Evolutionary conservation across 2,329 filamentous ascomycete species (phyloP), one percentile per base, ranked within the genome.

Genomic region (Fusarium beomiforme): DNA sequence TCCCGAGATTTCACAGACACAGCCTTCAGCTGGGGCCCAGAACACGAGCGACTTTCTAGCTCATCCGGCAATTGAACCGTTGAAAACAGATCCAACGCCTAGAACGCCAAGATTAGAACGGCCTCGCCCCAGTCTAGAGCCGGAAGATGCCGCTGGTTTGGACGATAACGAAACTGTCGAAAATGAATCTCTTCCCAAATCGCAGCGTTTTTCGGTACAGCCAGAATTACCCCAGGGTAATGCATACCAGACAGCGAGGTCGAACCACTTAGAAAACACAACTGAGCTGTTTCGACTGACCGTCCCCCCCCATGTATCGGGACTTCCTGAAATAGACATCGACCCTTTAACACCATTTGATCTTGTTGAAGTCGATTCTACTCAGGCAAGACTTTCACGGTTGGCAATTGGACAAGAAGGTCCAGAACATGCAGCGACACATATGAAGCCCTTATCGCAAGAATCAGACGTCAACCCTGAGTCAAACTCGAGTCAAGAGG

Each of bases 51-150:
- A 57, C 23, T 71, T 60, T 19, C 33, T 55, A 33, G 60, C 51
- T n/a, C 71, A 73, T 56, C 71, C 71, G 16, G 71, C 71, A 21
- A 34, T 73, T 36, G 56, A 67, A 19, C 70, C 70, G 12, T 31
- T 73, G 21, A 53, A 53, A 17, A 26, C 59, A 42, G 54, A 63
- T 21, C 36, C 59, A 23, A 36, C 47, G 26, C 71, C 71, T 34
- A 64, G 69, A 26, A 69, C 71, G 11, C 60, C 71, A 33, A 53
- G 53, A 14, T n/a, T 73, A 19, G 67, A 73, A 33, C 57, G 56
- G 14, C 71, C 61, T 6, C 64, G 63, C 17, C 70, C 69, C 19
- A 51, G 61, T n/a, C 24, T 70, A 46, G 43, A 59, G 23, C 39
- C 33, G 6, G 47, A 43, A 42, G 29, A 57, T 16, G 29, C 29